Evolutionary conservation across 768 basidiomycete genomes (phyloP).

Genomic region (Russula dissimulans): DNA sequence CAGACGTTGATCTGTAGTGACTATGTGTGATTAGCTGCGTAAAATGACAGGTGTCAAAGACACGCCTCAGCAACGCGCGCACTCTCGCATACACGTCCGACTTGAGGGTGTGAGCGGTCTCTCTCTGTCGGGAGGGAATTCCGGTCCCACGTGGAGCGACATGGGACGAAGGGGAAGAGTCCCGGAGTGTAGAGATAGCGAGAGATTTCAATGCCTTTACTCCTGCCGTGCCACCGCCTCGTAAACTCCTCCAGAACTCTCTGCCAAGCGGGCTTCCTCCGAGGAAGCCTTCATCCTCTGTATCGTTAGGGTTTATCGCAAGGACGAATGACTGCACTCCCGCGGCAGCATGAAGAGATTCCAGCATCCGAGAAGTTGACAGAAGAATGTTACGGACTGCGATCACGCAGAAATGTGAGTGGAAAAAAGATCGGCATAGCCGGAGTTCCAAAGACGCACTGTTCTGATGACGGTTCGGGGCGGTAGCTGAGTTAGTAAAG

Average conservation of each 20-base stretch:
- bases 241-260: conserved; percentile 56
- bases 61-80: conserved; percentile 15
- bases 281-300: conserved; percentile 45
- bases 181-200: background rate
- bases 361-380: conserved; percentile 43
- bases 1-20: conserved; percentile 39
- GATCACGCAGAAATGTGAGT: background rate
- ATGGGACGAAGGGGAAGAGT: background rate
- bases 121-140: conserved; percentile 7
- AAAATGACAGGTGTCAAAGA: background rate
- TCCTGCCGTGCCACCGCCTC: conserved; percentile 50
- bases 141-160: background rate
- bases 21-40: conserved; percentile 4
- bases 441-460: conserved; percentile 12
- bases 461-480: conserved; percentile 3
- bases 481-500: conserved; percentile 27
- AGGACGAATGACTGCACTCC: conserved; percentile 56
- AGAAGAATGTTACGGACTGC: conserved; percentile 41
- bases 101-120: conserved; percentile 16
- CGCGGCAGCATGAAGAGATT: conserved; percentile 40
- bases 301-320: conserved; percentile 44
- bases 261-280: conserved; percentile 53
- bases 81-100: conserved; percentile 18
- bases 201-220: conserved; percentile 46
- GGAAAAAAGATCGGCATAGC: background rate